phyloP scores from a whole-genome alignment of 176 grass and related monocot species.

The Oryza meridionalis region DNA sequence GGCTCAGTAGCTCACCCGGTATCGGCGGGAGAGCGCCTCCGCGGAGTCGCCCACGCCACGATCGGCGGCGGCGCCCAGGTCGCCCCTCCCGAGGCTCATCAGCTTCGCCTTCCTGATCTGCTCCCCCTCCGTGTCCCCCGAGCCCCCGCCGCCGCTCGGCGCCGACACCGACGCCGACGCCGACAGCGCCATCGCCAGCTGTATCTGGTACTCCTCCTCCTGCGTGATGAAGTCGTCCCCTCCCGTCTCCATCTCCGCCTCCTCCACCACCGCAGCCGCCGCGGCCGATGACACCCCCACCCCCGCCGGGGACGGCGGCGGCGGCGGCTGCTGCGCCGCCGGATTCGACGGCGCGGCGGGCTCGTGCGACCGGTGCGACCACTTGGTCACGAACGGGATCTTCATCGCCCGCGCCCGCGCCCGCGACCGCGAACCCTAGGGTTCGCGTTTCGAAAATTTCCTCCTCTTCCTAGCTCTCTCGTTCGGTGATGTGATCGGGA shows the following conservation, averaged over 20 bases:
- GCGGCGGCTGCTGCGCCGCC: not conserved
- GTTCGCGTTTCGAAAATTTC: constrained; percentile 24
- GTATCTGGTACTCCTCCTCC: constrained; percentile 93
- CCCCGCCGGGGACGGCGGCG: not conserved
- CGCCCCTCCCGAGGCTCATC: constrained; percentile 69
- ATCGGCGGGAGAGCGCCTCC: constrained; percentile 75
- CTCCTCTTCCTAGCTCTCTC: not conserved
- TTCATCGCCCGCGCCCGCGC: constrained; percentile 52
- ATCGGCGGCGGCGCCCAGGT: constrained; percentile 11
- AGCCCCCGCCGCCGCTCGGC: constrained; percentile 45
- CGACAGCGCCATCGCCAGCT: constrained; percentile 85
- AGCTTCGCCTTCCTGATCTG: constrained; percentile 81
- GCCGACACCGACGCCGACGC: constrained; percentile 48
- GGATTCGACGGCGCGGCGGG: constrained; percentile 34
- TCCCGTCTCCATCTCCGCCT: not conserved
- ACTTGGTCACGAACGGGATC: constrained; percentile 81
- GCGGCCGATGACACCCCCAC: not conserved
- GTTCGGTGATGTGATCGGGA: constrained; percentile 28
- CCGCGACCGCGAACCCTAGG: constrained; percentile 15
- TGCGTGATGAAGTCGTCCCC: constrained; percentile 68
- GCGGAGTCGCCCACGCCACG: constrained; percentile 46
- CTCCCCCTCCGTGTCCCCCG: constrained; percentile 69
- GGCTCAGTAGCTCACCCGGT: constrained; percentile 51
- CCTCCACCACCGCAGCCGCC: constrained; percentile 1
- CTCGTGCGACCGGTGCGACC: constrained; percentile 79